phyloP scores from a whole-genome alignment of 305 asterid genomes.

The Fraxinus sp. region DNA sequence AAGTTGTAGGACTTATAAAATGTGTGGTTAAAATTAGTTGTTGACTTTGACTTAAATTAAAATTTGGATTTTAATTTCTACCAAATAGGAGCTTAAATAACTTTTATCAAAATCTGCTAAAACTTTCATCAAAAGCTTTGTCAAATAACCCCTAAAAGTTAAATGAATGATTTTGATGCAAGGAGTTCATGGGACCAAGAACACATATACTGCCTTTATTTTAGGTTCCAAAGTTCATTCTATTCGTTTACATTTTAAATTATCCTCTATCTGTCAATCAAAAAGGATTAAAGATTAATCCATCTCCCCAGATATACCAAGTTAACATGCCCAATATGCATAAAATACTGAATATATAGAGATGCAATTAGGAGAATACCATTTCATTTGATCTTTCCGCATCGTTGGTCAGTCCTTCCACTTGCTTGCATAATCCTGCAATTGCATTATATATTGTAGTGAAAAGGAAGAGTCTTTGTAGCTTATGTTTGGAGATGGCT shows the following conservation, averaged over 20 bases:
- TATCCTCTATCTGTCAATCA: neutral
- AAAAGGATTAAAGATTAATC: neutral
- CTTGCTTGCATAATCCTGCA: constrained; percentile 77
- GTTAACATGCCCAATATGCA: neutral
- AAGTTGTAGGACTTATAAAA: too few relatives aligned
- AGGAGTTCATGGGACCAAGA: neutral
- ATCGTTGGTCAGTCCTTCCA: constrained; percentile 67
- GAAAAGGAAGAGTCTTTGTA: neutral
- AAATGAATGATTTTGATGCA: neutral
- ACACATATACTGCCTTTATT: neutral
- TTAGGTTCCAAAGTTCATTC: neutral
- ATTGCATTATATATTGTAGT: neutral
- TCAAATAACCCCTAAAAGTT: neutral
- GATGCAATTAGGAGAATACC: constrained; percentile 38
- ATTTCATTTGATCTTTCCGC: constrained; percentile 88
- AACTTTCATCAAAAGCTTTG: neutral
- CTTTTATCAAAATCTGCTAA: neutral
- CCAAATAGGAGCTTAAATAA: neutral
- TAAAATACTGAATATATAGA: neutral
- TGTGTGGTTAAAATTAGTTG: too few relatives aligned
- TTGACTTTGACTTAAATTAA: too few relatives aligned
- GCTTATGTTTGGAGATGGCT: neutral
- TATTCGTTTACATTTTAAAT: neutral
- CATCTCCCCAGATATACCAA: neutral
- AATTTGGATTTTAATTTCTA: too few relatives aligned